Conservation (phyloP, 305 asterid species). For the Fraxinus sp. region DNA sequence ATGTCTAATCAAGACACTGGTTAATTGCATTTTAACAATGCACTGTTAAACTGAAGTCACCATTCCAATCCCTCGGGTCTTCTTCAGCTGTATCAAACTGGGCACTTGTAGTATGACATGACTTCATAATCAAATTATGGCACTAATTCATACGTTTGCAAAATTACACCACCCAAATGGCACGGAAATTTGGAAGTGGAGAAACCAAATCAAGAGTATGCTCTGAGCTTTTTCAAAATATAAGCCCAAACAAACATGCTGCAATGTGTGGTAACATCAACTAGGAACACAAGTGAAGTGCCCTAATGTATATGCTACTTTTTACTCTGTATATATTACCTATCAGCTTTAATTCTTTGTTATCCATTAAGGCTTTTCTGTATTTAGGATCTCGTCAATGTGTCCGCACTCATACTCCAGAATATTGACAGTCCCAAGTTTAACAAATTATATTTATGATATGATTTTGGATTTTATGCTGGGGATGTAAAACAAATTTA, state of each 20-base stretch:
- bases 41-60: background rate
- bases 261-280: background rate
- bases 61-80: background rate
- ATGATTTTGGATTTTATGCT: background rate
- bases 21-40: background rate
- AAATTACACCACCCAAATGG: background rate
- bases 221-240: background rate
- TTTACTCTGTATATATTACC: background rate
- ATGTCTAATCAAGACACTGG: background rate
- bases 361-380: background rate
- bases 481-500: constrained; percentile 13
- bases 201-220: background rate
- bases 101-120: constrained; percentile 6
- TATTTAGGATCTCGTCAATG: background rate
- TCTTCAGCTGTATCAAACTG: constrained; percentile 1
- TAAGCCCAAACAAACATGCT: background rate
- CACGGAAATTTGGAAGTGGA: background rate
- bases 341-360: background rate
- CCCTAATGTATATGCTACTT: background rate
- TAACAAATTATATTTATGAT: constrained; percentile 1
- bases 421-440: background rate
- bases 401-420: constrained; percentile 1
- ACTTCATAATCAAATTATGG: constrained; percentile 10
- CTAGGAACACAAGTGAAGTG: background rate
- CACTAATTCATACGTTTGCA: background rate